These are phyloP conservation scores for Zea mays DNA, from an alignment of 176 grass and related monocot species.

Conservation along the genomic window Zm-B73-REFERENCE-NAM-5.0 NC_050096.1:275111001-275111500, in stretches of 20 bases:
- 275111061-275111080: background rate
- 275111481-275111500: constrained; percentile 97
- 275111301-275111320: constrained; percentile 81
- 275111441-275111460: constrained; percentile 75
- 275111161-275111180: constrained; percentile 95
- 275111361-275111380: constrained; percentile 71
- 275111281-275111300: constrained; percentile 96
- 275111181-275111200: constrained; percentile 88
- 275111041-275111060: background rate
- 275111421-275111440: constrained; percentile 62
- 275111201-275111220: constrained; percentile 99
- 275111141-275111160: constrained; percentile 47
- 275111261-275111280: constrained; percentile 71
- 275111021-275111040: too few relatives aligned
- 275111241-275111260: constrained; percentile 94
- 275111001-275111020: too few relatives aligned
- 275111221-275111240: constrained; percentile 87
- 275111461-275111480: constrained; percentile 76
- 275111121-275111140: constrained; percentile 24
- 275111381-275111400: constrained; percentile 55
- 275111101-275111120: constrained; percentile 1
- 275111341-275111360: constrained; percentile 89
- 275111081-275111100: background rate
- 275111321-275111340: constrained; percentile 62
- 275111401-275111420: constrained; percentile 58